Percentiles rank a stretch among this genome's conserved stretches.
These are phyloP conservation scores for Paraurostyla sp. DNA, from an alignment of 73 alveolate species.

Conservation along the genomic window DNA sequence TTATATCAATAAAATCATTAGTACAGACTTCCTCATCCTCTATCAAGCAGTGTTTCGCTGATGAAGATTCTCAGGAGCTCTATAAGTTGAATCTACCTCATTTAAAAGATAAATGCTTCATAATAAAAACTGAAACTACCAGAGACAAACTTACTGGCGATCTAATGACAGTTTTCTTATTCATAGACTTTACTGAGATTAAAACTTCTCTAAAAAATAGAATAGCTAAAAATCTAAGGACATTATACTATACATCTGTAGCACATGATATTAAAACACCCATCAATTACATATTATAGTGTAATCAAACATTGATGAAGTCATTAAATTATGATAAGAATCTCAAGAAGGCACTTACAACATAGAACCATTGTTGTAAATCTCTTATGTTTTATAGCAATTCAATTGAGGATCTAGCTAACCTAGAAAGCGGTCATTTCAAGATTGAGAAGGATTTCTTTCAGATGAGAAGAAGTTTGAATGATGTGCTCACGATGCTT, in stretches of 20 bases:
- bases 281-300: constrained; percentile 10
- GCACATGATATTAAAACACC: constrained; percentile 56
- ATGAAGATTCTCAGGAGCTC: background rate
- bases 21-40: background rate
- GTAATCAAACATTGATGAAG: background rate
- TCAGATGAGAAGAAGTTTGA: constrained; percentile 31
- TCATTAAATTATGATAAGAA: background rate
- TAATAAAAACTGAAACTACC: background rate
- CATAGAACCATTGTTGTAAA: constrained; percentile 38
- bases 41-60: background rate
- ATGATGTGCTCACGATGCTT: constrained; percentile 34
- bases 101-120: constrained; percentile 8
- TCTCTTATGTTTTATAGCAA: constrained; percentile 26
- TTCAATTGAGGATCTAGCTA: constrained; percentile 25
- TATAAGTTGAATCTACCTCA: constrained; percentile 13
- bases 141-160: background rate
- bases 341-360: background rate
- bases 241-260: constrained; percentile 26
- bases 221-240: constrained; percentile 2
- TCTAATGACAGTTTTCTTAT: background rate
- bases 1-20: background rate
- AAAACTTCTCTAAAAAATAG: background rate
- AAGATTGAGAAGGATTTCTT: constrained; percentile 40
- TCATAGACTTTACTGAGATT: background rate
- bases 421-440: background rate